Conservation (phyloP, 257 asterid genomes). For the Plantago ovata region DNA sequence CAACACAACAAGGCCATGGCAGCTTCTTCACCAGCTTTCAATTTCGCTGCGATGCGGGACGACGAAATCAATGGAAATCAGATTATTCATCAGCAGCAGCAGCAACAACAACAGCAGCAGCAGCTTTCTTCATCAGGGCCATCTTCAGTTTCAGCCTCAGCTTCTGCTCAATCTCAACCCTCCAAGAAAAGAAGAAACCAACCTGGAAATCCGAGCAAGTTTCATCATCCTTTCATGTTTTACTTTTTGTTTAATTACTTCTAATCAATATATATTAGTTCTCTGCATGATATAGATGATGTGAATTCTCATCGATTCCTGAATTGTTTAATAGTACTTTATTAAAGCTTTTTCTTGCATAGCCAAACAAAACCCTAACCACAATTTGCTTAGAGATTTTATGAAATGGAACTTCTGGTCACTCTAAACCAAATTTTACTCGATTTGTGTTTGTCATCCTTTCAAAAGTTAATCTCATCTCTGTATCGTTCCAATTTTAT, state of each 20-base stretch:
- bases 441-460: background rate
- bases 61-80: constrained; percentile 28
- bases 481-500: background rate
- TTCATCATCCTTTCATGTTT: constrained; percentile 18
- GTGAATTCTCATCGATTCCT: constrained; percentile 1
- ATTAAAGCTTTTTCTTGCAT: background rate
- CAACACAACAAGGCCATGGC: constrained; percentile 22
- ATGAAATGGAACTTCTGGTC: background rate
- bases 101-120: constrained; percentile 27
- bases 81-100: constrained; percentile 27
- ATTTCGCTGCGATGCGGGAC: constrained; percentile 30
- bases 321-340: background rate
- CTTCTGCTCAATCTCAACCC: constrained; percentile 21
- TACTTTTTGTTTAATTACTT: too few species aligned
- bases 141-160: constrained; percentile 2
- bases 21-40: constrained; percentile 40
- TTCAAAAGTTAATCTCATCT: background rate
- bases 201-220: constrained; percentile 83
- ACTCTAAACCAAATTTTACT: background rate
- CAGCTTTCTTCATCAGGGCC: constrained; percentile 24
- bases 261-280: too few species aligned
- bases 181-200: constrained; percentile 58
- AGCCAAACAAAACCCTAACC: constrained; percentile 16
- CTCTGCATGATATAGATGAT: constrained; percentile 5
- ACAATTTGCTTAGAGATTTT: background rate